Evolutionary conservation across 352 stramenopile species (phyloP), one percentile per base, ranked within the genome.

Genomic region (Phytophthora uliginosa): DNA sequence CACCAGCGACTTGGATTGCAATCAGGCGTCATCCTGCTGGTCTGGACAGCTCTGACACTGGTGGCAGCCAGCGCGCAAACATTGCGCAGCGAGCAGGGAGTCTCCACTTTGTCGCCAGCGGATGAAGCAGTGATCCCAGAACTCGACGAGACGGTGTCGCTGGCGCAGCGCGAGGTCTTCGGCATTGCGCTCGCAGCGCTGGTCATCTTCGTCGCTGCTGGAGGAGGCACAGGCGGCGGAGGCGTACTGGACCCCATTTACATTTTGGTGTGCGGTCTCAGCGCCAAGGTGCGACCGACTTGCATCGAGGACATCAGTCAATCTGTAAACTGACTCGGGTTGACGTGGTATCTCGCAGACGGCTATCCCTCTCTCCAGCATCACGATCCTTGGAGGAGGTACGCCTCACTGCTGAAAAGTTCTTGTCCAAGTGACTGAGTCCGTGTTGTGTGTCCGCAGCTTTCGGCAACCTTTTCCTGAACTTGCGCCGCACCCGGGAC

Each of bases 221-320:
- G 90, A 10, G 95, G 94, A 55, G 94, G 94, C 53, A 98, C 96
- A 1, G 94, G 97, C 20, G 95, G 95, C 10, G 97, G 97, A 52
- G 97, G 95, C 38, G 98, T 99, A 48, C 74, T 99, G 9, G 95
- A 99, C 52, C 97, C 97, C 22, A 97, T 99, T 70, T 99, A 99
- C 81, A 99, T 99, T 53, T 82, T 99, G 24, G 86, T 99, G 47
- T 91, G 99, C 73, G 84, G 84, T 10, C 98, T 99, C 52, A 78
- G 86, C 28, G 92, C 96, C 13, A 99, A 88, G 68, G 82, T 83
- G 36, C 34, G 70, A 38, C 51, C 7, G 9, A 22, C 58, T 18
- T 18, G 20, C 2, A 7, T 18, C 5, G 13, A 18, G 36, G 36
- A 18, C 36, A 15, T 18, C 36, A 15, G 36, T 15, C 22, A 31